These are phyloP conservation scores for Sporothrix phasma DNA, from an alignment of 2,329 filamentous ascomycete species.

Conservation along the genomic window DNA sequence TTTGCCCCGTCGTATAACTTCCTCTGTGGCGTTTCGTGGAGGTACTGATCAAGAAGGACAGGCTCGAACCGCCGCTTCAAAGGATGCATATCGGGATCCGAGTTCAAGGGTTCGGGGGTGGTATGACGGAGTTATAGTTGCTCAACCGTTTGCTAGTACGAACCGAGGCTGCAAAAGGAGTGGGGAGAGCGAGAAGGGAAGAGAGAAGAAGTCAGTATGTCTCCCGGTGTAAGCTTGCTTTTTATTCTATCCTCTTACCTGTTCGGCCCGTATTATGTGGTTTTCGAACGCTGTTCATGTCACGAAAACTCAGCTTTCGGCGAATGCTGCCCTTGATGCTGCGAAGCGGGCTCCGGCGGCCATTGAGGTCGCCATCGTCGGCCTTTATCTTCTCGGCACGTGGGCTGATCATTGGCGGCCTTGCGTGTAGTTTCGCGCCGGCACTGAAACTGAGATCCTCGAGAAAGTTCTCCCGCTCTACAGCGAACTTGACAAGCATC, in stretches of 20 bases:
- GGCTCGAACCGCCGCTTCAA: conserved; percentile 90
- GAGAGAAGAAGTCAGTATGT: not conserved
- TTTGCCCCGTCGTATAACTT: conserved; percentile 65
- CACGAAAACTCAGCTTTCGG: conserved; percentile 81
- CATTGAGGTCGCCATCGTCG: conserved; percentile 50
- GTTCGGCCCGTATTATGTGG: conserved; percentile 67
- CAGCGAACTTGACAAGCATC: conserved; percentile 86
- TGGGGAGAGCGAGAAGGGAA: not conserved
- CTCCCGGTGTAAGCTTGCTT: no score
- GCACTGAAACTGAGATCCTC: conserved; percentile 86
- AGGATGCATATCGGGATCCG: conserved; percentile 89
- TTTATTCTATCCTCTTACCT: conserved; percentile 38
- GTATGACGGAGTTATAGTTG: conserved; percentile 97
- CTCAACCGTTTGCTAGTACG: conserved; percentile 83
- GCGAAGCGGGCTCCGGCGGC: conserved; percentile 45
- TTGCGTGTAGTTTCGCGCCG: conserved; percentile 62
- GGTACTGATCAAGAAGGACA: conserved; percentile 89
- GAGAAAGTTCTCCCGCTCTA: conserved; percentile 87
- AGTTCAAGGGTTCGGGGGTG: conserved; percentile 78
- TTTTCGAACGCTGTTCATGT: conserved; percentile 91
- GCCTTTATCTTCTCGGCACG: conserved; percentile 72
- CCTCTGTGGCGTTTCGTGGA: conserved; percentile 69
- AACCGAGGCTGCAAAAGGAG: conserved; percentile 38
- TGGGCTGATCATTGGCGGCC: conserved; percentile 65
- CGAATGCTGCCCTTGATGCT: conserved; percentile 74